Base-by-base conservation (phyloP, 1,284 basidiomycete species). In the Trametes versicolor region DNA sequence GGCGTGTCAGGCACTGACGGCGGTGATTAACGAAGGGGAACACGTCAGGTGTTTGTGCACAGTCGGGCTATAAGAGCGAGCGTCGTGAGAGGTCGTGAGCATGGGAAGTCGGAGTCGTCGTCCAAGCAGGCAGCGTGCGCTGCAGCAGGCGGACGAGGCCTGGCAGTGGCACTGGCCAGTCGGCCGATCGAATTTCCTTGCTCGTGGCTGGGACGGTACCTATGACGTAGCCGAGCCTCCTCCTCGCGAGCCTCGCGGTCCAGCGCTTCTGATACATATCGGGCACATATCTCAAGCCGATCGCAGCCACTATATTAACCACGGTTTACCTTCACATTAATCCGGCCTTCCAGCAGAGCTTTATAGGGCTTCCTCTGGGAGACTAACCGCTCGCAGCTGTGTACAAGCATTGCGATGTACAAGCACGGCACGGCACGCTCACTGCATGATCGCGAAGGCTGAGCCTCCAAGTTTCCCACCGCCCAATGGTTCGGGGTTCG, bases 1-100 rank as follows among this genome's bases (percentile, higher is more conserved):
- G 47, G 29, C 54, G 54, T 62, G 61, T 62, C 54, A 57, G 54
- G 48, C 41, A 49, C 48, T 4, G 25, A 15, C 41, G 61, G 60
- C 47, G 49, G 48, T 57, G 47, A 37, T 57, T 27, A 54, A 27
- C 9, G 29, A 32, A 17, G 54, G 21, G 12, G 48, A 45, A 54
- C 37, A 62, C 47, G 60, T 49, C 60, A 41, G 41, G 19, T n/a
- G 29, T 32, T 8, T 32, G 29, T 32, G 43, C n/a, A 43, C 53
- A n/a, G 37, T 58, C 23, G 8, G 41, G 32, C 41, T 41, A 23
- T 23, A n/a, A 39, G 27, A 29, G 39, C 58, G n/a, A 27, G 27
- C 10, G 47, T 51, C 47, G 47, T 50, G 49, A 51, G 37, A 49
- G 19, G 29, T 48, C 45, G 29, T 50, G 50, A 32, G 27, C 10